Conservation (phyloP, 495 filamentous ascomycete genomes). For the Oidiodendron maius region DNA sequence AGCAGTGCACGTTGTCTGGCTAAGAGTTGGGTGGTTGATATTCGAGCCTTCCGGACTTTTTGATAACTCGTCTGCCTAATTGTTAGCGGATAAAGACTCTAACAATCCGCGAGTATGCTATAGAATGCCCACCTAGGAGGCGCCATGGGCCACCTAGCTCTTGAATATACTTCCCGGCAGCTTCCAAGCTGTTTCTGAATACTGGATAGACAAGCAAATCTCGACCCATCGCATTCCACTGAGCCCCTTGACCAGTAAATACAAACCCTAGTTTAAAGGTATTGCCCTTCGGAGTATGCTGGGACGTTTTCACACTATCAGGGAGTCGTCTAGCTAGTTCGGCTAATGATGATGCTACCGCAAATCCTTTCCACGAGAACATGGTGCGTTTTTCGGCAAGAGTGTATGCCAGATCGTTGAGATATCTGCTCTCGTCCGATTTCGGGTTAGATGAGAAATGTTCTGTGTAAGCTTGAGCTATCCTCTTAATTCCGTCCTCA, state of each 20-base stretch:
- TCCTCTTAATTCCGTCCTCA: background rate
- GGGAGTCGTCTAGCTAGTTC: background rate
- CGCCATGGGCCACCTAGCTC: conserved; percentile 1
- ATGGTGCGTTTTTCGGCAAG: background rate
- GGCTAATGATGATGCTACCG: background rate
- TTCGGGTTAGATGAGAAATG: conserved; percentile 4
- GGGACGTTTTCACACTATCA: background rate
- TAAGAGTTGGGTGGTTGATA: conserved; percentile 24
- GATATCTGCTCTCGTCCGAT: background rate
- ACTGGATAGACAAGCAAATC: conserved; percentile 38
- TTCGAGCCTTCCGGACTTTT: too few relatives aligned
- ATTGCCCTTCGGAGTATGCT: background rate
- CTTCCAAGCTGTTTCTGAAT: conserved; percentile 6
- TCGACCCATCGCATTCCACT: conserved; percentile 55
- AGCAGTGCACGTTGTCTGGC: conserved; percentile 44
- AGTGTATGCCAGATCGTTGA: conserved; percentile 9
- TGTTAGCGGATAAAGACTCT: too few relatives aligned
- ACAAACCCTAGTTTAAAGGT: conserved; percentile 12
- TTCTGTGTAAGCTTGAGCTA: background rate
- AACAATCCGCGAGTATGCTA: too few relatives aligned
- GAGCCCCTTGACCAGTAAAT: conserved; percentile 23
- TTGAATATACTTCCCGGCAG: background rate
- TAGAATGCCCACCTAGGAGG: conserved; percentile 1
- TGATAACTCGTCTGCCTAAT: too few relatives aligned
- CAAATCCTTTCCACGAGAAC: conserved; percentile 15